Evolutionary conservation across 768 basidiomycete species (phyloP).

Genomic region (Tylopilus balloui): DNA sequence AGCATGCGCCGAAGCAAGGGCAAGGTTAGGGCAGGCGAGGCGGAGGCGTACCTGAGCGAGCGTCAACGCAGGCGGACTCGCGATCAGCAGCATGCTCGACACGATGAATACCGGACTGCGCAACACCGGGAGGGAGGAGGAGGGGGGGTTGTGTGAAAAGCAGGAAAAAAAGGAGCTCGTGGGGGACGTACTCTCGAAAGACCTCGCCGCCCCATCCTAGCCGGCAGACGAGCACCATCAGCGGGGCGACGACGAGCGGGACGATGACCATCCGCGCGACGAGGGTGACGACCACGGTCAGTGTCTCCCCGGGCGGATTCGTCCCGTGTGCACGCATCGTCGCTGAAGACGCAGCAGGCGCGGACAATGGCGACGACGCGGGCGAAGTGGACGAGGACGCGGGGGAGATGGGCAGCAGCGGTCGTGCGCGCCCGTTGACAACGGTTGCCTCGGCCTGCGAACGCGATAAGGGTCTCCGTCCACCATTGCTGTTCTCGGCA

Average conservation of each 20-base stretch:
- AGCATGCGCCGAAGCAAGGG: no score
- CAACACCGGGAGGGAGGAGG: no score
- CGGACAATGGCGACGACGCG: not conserved
- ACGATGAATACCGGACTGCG: conserved; percentile 82
- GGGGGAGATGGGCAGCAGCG: not conserved
- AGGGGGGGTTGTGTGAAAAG: no score
- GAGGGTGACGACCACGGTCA: conserved; percentile 81
- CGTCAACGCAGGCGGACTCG: conserved; percentile 76
- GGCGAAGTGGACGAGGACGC: not conserved
- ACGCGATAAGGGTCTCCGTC: not conserved
- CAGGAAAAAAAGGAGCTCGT: not conserved
- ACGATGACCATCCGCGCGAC: conserved; percentile 82
- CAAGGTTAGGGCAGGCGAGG: conserved; percentile 18
- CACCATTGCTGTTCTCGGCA: not conserved
- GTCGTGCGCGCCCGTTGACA: not conserved
- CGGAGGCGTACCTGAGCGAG: conserved; percentile 47
- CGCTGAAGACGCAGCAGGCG: not conserved
- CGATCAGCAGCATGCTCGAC: conserved; percentile 75
- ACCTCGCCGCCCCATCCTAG: conserved; percentile 40
- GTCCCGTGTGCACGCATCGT: not conserved
- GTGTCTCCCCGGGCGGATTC: conserved; percentile 60
- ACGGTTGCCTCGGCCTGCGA: not conserved
- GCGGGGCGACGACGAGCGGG: conserved; percentile 71
- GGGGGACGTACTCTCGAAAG: conserved; percentile 65
- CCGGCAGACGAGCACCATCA: conserved; percentile 62